These are phyloP conservation scores for Medicago ruthenica DNA, from an alignment of 306 rosid species.

Conservation along the genomic window DNA sequence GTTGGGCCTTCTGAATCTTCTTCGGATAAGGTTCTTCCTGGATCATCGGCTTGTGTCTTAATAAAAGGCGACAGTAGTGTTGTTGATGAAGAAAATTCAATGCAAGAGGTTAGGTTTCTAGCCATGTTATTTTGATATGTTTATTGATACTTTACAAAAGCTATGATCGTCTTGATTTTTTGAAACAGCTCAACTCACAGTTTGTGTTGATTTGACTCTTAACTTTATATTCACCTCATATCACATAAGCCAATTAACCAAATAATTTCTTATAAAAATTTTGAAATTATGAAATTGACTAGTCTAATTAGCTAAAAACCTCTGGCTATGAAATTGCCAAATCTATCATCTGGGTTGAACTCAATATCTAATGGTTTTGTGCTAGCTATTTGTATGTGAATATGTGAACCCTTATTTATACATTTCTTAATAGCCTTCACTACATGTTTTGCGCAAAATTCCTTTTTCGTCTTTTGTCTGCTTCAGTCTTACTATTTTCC, in stretches of 20 bases:
- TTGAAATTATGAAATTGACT: background rate
- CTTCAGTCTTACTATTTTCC: slow-evolving; percentile 20
- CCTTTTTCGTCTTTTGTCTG: slow-evolving; percentile 24
- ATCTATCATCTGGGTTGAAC: slow-evolving; percentile 2
- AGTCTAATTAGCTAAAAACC: background rate
- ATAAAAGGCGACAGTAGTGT: slow-evolving; percentile 37
- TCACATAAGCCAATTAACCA: slow-evolving; percentile 6
- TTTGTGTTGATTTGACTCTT: slow-evolving; percentile 1
- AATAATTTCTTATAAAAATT: slow-evolving; percentile 6
- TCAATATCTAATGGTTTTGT: background rate
- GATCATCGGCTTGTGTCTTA: slow-evolving; percentile 44
- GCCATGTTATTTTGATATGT: background rate
- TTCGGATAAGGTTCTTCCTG: slow-evolving; percentile 49
- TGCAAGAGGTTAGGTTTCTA: slow-evolving; percentile 62
- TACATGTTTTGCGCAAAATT: background rate
- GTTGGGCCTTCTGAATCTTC: slow-evolving; percentile 47
- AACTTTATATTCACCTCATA: slow-evolving; percentile 1
- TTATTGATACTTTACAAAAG: slow-evolving; percentile 20
- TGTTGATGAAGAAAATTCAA: slow-evolving; percentile 48
- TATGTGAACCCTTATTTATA: background rate
- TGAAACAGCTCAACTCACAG: background rate
- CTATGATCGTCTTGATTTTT: slow-evolving; percentile 3
- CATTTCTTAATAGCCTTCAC: slow-evolving; percentile 1
- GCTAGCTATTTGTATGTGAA: background rate
- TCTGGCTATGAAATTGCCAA: slow-evolving; percentile 2